Evolutionary conservation across 768 basidiomycete species (phyloP), one percentile per base, ranked within the genome.

Genomic region (Boletus eberwhitei): DNA sequence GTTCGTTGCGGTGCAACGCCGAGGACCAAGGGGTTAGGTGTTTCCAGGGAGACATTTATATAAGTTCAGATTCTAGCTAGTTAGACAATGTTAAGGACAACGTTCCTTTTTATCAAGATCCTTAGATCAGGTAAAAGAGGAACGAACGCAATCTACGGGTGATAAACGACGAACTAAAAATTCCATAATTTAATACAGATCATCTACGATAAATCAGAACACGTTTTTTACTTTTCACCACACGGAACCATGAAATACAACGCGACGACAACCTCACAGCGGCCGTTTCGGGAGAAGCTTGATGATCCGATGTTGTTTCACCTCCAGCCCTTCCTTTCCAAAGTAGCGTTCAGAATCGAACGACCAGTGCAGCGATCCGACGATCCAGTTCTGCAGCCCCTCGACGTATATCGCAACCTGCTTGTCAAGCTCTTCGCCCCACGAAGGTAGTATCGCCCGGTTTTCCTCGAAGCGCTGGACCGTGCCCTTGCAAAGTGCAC

Each of bases 331-430:
- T 11, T 81, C 61, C 37, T 72, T 70, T 17, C 85, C 88, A 63
- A 89, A 89, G 64, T 90, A 90, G 3, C 88, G 77, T 53, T 78
- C 76, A 3, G 82, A 82, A 69, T 80, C 77, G 70, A 87, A 88
- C 65, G 84, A 85, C 88, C 88, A 90, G 56, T 86, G 81, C 37
- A 88, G 68, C 36, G 81, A 83, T 72, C 85, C 88, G 32, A 86
- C 79, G 58, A 87, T 85, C 87, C 86, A 87, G 56, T 84, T 77
- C 59, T 82, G 80, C 32, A 89, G 67, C n/a, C 86, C 85, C 39
- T 77, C 69, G 39, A 88, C 73, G 55, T 88, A 89, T 19, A 71
- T 69, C 16, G 64, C 65, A 35, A 88, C 85, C 67, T 83, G 81
- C 16, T 65, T 68, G 62, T 88, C 85, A 41, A 87, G 66, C 39